These are phyloP conservation scores for Karstenula rhodostoma DNA, from an alignment of 2,329 filamentous ascomycete species.

Conservation along the genomic window DNA sequence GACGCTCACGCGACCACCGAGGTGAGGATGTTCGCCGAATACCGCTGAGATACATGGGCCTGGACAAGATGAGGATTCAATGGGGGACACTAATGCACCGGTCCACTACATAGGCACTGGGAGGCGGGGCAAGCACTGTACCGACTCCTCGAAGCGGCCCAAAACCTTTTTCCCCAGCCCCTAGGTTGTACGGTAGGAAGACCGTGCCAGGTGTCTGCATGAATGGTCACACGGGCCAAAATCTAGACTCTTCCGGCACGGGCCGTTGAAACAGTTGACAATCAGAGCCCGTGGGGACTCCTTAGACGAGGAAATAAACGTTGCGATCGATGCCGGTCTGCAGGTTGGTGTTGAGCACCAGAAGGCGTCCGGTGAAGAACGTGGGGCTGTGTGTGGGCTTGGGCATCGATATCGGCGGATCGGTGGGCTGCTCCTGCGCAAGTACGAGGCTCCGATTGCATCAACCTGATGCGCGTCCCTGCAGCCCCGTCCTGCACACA, in stretches of 20 bases:
- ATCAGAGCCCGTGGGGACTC: not conserved
- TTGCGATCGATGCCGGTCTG: not conserved
- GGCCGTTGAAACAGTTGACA: not conserved
- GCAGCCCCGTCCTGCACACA: constrained; percentile 6
- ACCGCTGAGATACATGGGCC: not conserved
- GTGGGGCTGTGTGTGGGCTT: not conserved
- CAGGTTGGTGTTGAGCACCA: too few relatives aligned
- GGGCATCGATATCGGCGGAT: not conserved
- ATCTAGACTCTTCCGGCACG: constrained; percentile 6
- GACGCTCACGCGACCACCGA: not conserved
- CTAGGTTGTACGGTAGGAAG: not conserved
- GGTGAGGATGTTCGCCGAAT: not conserved
- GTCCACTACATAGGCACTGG: not conserved
- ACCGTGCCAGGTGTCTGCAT: not conserved
- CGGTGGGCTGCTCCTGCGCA: too few relatives aligned
- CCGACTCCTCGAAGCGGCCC: not conserved
- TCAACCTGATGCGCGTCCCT: constrained; percentile 7
- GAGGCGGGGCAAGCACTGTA: not conserved
- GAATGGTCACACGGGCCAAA: not conserved
- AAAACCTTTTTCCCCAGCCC: not conserved
- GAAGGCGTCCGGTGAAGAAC: not conserved
- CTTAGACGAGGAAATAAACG: not conserved
- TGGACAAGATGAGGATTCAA: not conserved
- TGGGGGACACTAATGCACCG: not conserved
- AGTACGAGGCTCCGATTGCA: not conserved